Evolutionary conservation across 2,329 filamentous ascomycete genomes (phyloP).

Genomic region (Trichoderma pleuroti): DNA sequence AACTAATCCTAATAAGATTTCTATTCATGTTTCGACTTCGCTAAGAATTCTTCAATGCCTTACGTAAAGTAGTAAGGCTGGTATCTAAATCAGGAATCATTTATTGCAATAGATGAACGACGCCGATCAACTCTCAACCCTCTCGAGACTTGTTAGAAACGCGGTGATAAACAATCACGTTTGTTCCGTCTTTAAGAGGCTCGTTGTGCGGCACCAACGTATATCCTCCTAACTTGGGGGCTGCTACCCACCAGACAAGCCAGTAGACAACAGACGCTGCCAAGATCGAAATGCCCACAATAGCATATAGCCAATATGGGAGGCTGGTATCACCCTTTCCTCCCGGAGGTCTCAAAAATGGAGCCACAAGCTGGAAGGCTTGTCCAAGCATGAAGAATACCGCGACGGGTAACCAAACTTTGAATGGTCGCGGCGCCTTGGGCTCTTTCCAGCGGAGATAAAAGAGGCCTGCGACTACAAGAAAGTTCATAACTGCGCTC

Average conservation of each 20-base stretch:
- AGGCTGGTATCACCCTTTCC: conserved; percentile 24
- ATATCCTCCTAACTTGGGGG: conserved; percentile 23
- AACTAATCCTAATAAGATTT: not conserved
- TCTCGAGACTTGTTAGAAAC: conserved; percentile 11
- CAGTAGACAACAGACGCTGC: conserved; percentile 23
- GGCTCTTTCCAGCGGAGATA: conserved; percentile 22
- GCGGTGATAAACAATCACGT: conserved; percentile 24
- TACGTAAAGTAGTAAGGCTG: not conserved
- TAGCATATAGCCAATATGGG: conserved; percentile 26
- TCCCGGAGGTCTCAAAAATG: conserved; percentile 23
- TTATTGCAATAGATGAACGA: not conserved
- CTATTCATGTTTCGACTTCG: not conserved
- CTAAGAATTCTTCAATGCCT: not conserved
- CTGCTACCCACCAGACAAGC: conserved; percentile 25
- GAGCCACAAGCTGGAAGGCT: conserved; percentile 24
- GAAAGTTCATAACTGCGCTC: conserved; percentile 20
- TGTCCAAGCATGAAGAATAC: conserved; percentile 24
- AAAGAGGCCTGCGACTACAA: conserved; percentile 22
- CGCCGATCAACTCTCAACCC: not conserved
- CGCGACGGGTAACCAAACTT: conserved; percentile 23
- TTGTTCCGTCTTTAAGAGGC: conserved; percentile 24
- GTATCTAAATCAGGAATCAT: not conserved
- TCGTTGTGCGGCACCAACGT: conserved; percentile 23
- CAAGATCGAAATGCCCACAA: conserved; percentile 24
- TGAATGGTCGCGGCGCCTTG: conserved; percentile 22